Evolutionary conservation across 768 basidiomycete genomes (phyloP).

Genomic region (Lactarius tabidus): DNA sequence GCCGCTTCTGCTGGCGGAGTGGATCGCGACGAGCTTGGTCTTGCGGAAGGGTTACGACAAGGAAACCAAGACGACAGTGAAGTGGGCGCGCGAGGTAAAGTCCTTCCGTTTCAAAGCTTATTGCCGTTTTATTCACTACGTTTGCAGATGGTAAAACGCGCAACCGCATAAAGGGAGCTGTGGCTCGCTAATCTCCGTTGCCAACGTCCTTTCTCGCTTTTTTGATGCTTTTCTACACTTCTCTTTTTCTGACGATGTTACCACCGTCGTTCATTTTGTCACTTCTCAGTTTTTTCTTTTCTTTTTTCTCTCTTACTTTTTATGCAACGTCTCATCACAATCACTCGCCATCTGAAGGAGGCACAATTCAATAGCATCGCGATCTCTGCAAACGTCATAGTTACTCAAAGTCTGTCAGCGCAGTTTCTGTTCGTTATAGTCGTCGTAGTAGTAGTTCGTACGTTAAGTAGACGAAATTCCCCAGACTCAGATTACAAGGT

Average conservation of each 20-base stretch:
- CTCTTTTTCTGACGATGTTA: slow-evolving; percentile 16
- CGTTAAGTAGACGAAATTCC: slow-evolving; percentile 18
- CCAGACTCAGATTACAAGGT: slow-evolving; percentile 16
- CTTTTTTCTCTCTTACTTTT: slow-evolving; percentile 27
- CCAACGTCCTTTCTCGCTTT: not conserved
- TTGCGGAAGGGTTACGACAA: slow-evolving; percentile 66
- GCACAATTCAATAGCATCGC: slow-evolving; percentile 40
- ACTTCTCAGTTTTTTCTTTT: slow-evolving; percentile 35
- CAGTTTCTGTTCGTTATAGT: slow-evolving; percentile 15
- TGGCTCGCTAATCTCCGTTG: not conserved
- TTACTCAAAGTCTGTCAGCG: slow-evolving; percentile 13
- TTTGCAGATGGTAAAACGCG: slow-evolving; percentile 70
- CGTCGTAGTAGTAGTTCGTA: slow-evolving; percentile 21
- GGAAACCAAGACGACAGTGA: slow-evolving; percentile 84
- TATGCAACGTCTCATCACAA: slow-evolving; percentile 22
- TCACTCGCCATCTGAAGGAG: slow-evolving; percentile 66
- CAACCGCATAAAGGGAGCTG: slow-evolving; percentile 41
- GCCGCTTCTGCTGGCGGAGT: slow-evolving; percentile 69
- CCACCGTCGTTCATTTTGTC: slow-evolving; percentile 35
- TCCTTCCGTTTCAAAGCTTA: slow-evolving; percentile 7
- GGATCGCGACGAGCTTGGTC: slow-evolving; percentile 73
- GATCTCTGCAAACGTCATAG: slow-evolving; percentile 26
- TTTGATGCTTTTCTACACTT: not conserved
- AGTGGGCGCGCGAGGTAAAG: slow-evolving; percentile 89
- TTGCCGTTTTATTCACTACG: not conserved